Evolutionary conservation across 306 rosid genomes (phyloP).

Genomic region (Biancaea sappan): DNA sequence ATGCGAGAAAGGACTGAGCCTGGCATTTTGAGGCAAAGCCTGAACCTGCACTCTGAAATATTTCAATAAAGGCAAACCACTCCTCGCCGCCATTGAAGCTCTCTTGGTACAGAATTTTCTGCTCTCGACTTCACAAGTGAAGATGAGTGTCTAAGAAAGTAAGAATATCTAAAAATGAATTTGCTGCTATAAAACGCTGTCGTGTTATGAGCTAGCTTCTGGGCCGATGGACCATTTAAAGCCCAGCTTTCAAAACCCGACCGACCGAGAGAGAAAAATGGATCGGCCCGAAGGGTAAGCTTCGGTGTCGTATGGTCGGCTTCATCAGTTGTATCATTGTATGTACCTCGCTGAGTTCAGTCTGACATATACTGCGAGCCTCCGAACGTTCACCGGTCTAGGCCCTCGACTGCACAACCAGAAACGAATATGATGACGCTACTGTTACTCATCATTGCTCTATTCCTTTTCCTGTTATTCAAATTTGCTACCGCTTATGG

Average conservation of each 20-base stretch:
- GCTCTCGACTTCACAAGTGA: background rate
- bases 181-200: background rate
- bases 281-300: background rate
- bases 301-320: background rate
- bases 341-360: too few species aligned
- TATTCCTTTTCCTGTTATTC: slow-evolving; percentile 43
- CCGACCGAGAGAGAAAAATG: background rate
- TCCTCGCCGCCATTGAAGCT: slow-evolving; percentile 77
- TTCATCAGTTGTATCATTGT: background rate
- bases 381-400: background rate
- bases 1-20: slow-evolving; percentile 23
- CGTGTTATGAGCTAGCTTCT: background rate
- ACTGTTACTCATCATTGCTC: slow-evolving; percentile 31
- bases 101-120: background rate
- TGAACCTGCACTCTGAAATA: slow-evolving; percentile 73
- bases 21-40: slow-evolving; percentile 24
- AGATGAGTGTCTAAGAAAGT: background rate
- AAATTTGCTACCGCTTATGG: slow-evolving; percentile 73
- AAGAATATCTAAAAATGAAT: background rate
- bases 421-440: slow-evolving; percentile 13
- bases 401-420: background rate
- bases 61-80: slow-evolving; percentile 49
- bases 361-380: background rate
- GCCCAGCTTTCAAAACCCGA: background rate
- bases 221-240: background rate